A percentile compares a stretch with the other conserved stretches of the same genome.
Conservation (phyloP, 176 grass and related monocot genomes). For the Zea luxurians region DNA sequence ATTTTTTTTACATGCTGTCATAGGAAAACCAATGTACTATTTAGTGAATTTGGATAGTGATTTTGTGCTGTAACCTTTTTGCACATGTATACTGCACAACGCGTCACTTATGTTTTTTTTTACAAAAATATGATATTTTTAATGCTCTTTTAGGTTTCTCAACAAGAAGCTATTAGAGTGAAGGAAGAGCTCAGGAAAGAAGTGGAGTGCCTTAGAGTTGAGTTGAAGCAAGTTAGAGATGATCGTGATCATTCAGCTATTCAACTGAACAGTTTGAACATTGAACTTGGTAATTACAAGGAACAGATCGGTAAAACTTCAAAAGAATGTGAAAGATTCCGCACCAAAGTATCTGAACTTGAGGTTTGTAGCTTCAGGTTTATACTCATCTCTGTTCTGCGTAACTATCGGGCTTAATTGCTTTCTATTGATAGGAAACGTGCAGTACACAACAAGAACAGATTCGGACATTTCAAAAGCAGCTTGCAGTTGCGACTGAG, state of each 20-base stretch:
- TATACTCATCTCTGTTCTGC: neutral
- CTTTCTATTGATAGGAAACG: slow-evolving; percentile 46
- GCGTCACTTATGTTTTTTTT: neutral
- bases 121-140: neutral
- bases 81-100: neutral
- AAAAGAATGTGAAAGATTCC: slow-evolving; percentile 51
- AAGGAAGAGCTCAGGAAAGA: slow-evolving; percentile 80
- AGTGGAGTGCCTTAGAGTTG: slow-evolving; percentile 59
- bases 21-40: neutral
- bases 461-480: slow-evolving; percentile 54
- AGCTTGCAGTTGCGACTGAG: slow-evolving; percentile 58
- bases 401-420: slow-evolving; percentile 3
- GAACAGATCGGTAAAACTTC: slow-evolving; percentile 46
- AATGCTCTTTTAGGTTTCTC: slow-evolving; percentile 55
- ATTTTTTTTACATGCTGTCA: neutral
- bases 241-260: slow-evolving; percentile 54
- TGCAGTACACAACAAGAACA: slow-evolving; percentile 59
- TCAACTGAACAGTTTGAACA: slow-evolving; percentile 55
- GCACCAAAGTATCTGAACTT: slow-evolving; percentile 42
- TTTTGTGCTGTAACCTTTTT: neutral
- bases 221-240: slow-evolving; percentile 72
- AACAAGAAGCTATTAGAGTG: slow-evolving; percentile 70
- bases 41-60: neutral
- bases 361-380: slow-evolving; percentile 59
- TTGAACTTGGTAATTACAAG: slow-evolving; percentile 46